Conservation (phyloP, 1,139 yeast species). For the Torulaspora pretoriensis region DNA sequence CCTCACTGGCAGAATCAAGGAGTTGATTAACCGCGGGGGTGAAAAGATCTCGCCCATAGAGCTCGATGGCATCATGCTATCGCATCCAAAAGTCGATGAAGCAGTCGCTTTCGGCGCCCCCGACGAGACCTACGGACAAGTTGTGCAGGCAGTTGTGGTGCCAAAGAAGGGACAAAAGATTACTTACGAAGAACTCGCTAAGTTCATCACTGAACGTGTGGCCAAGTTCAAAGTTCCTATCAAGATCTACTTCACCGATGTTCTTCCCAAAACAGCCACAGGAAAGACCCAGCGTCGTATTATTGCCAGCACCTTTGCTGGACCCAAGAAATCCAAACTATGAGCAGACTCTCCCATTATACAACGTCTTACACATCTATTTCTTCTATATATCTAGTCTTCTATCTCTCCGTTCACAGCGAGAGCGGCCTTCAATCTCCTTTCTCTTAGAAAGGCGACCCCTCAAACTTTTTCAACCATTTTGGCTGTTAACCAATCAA, state of each 20-base stretch:
- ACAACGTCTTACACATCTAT: no score
- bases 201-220: constrained; percentile 43
- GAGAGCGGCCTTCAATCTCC: constrained; percentile 16
- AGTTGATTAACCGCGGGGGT: constrained; percentile 64
- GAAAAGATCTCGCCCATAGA: constrained; percentile 68
- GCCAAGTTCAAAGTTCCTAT: constrained; percentile 57
- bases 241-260: constrained; percentile 52
- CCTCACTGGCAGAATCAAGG: constrained; percentile 63
- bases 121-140: constrained; percentile 61
- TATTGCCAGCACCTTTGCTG: constrained; percentile 45
- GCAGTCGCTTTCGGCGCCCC: constrained; percentile 67
- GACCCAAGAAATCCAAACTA: constrained; percentile 20
- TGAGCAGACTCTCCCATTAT: neutral
- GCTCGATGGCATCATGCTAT: constrained; percentile 52
- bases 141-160: constrained; percentile 62
- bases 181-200: constrained; percentile 43
- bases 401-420: neutral
- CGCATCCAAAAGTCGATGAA: constrained; percentile 55
- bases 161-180: constrained; percentile 41
- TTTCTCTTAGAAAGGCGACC: constrained; percentile 6
- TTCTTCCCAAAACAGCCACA: constrained; percentile 66
- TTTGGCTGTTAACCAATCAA: constrained; percentile 1
- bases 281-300: constrained; percentile 65
- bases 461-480: constrained; percentile 12
- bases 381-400: constrained; percentile 3